Evolutionary conservation across 139 green algal genomes (phyloP).

Genomic region (Chlorella vulgaris): DNA sequence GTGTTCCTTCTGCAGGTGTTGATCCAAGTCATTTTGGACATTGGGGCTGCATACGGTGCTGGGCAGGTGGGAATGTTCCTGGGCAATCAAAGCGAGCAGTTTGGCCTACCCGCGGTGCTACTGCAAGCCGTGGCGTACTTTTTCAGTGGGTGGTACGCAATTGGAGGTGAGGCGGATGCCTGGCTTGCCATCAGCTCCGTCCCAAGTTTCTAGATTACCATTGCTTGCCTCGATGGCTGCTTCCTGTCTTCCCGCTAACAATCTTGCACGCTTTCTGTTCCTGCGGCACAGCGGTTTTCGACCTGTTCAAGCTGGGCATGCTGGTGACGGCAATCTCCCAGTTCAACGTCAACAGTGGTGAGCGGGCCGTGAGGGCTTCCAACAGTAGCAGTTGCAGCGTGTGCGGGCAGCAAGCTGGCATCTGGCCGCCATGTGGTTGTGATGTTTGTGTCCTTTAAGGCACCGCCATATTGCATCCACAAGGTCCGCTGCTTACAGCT

Average conservation of each 20-base stretch:
- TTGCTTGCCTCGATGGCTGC: not conserved
- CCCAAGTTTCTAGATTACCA: not conserved
- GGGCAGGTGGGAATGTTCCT: slow-evolving; percentile 18
- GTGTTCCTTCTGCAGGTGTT: too few species aligned
- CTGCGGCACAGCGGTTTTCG: slow-evolving; percentile 46
- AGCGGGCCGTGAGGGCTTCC: not conserved
- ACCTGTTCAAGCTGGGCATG: slow-evolving; percentile 56
- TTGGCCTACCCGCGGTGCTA: slow-evolving; percentile 19
- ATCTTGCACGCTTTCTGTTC: not conserved
- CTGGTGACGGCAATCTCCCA: slow-evolving; percentile 40
- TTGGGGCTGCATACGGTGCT: slow-evolving; percentile 41
- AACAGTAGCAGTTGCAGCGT: not conserved
- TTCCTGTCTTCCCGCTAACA: not conserved
- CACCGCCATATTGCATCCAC: too few species aligned
- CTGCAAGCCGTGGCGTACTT: slow-evolving; percentile 46
- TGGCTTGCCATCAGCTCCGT: too few species aligned
- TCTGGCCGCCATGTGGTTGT: not conserved
- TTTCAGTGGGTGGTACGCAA: slow-evolving; percentile 47
- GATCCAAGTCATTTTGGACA: slow-evolving; percentile 46
- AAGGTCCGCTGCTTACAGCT: too few species aligned
- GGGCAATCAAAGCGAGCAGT: slow-evolving; percentile 12
- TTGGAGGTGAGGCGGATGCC: slow-evolving; percentile 18
- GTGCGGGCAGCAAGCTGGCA: not conserved
- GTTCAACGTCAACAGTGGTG: slow-evolving; percentile 49
- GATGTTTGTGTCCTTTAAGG: too few species aligned